phyloP scores from a whole-genome alignment of 306 rosid genomes.

The Comarum palustre region DNA sequence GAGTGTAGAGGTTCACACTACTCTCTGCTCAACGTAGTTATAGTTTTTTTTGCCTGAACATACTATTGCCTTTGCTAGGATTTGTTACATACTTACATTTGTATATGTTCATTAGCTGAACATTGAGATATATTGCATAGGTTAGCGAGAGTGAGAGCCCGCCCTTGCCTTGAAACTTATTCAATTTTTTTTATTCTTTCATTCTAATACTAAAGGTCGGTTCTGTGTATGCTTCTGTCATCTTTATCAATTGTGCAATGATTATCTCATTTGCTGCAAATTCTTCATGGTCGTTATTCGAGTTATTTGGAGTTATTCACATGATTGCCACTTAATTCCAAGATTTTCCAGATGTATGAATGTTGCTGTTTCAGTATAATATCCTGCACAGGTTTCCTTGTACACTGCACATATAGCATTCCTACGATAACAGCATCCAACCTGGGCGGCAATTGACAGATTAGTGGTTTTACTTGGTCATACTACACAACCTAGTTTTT shows the following conservation, averaged over 20 bases:
- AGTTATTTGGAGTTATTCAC: not conserved
- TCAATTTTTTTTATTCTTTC: slow-evolving; percentile 7
- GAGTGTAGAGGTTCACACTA: not conserved
- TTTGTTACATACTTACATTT: too few species aligned
- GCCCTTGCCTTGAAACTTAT: not conserved
- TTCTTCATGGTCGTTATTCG: not conserved
- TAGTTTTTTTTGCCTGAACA: slow-evolving; percentile 5
- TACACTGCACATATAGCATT: not conserved
- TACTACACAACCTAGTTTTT: not conserved
- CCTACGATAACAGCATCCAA: not conserved
- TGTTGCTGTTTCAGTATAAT: not conserved
- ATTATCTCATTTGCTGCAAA: not conserved
- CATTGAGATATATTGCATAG: not conserved
- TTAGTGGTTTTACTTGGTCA: slow-evolving; percentile 4
- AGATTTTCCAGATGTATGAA: not conserved
- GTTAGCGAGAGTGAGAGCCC: too few species aligned
- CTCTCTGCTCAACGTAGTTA: not conserved
- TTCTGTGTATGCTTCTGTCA: not conserved
- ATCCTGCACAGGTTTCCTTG: not conserved
- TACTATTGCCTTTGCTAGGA: not conserved
- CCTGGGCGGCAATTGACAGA: not conserved
- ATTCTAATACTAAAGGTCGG: not conserved
- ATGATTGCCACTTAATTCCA: slow-evolving; percentile 1
- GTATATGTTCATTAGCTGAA: not conserved
- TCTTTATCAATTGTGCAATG: not conserved